Conservation (phyloP, 805 yeast species). For the Lachancea dasiensis region DNA sequence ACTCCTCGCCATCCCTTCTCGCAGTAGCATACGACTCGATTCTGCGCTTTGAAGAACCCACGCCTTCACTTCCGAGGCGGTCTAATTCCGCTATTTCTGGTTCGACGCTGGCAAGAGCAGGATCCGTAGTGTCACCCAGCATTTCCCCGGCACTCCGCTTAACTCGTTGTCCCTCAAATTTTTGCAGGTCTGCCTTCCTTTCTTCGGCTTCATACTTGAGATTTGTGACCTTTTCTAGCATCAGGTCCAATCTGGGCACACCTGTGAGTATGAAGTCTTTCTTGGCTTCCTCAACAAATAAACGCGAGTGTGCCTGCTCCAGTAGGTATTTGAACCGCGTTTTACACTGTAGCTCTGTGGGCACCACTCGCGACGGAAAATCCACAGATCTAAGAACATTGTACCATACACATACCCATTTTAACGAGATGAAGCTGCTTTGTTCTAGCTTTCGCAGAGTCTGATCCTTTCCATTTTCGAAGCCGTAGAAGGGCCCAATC, state of each 20-base stretch:
- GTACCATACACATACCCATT: slow-evolving; percentile 7
- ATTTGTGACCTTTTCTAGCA: slow-evolving; percentile 2
- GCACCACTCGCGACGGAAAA: neutral
- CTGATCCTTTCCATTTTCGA: slow-evolving; percentile 3
- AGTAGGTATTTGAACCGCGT: slow-evolving; percentile 5
- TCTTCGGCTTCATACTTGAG: slow-evolving; percentile 5
- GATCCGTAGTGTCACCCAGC: slow-evolving; percentile 2
- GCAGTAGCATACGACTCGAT: neutral
- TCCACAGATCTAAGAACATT: slow-evolving; percentile 1
- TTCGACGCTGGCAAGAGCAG: slow-evolving; percentile 1
- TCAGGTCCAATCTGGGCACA: neutral
- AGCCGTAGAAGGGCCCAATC: slow-evolving; percentile 5
- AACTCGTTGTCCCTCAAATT: slow-evolving; percentile 3
- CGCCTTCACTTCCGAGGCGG: neutral
- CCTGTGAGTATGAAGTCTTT: slow-evolving; percentile 2
- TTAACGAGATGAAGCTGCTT: slow-evolving; percentile 6
- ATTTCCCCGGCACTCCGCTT: slow-evolving; percentile 4
- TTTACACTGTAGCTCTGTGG: slow-evolving; percentile 5
- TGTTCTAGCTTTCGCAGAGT: slow-evolving; percentile 5
- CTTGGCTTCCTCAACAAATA: slow-evolving; percentile 2
- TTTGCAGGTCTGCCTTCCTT: slow-evolving; percentile 1
- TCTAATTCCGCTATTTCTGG: slow-evolving; percentile 1
- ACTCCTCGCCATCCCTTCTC: neutral
- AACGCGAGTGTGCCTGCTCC: slow-evolving; percentile 3
- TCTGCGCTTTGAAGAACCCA: neutral